Conservation (phyloP, 805 yeast genomes). For the Tetrapisispora nanseiensis region DNA sequence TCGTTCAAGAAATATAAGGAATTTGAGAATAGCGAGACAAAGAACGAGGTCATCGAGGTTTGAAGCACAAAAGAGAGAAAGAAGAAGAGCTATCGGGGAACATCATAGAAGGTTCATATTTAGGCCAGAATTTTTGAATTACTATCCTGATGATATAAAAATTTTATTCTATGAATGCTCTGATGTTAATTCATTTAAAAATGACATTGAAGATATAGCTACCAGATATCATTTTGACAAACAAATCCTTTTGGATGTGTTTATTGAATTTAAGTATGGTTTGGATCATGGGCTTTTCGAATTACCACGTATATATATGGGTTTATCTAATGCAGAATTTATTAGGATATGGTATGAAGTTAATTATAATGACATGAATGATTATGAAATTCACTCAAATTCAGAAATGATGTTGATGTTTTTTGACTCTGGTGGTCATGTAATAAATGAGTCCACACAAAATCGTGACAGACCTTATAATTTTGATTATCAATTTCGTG, state of each 20-base stretch:
- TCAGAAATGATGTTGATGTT: neutral
- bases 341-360: constrained; percentile 1
- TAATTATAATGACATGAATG: neutral
- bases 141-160: neutral
- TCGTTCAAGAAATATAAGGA: neutral
- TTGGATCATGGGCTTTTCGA: neutral
- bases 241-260: neutral
- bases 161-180: neutral
- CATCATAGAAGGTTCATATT: neutral
- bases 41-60: neutral
- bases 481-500: neutral
- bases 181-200: neutral
- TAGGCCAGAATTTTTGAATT: neutral
- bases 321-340: neutral
- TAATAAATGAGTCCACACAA: neutral
- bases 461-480: neutral
- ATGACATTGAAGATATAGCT: neutral
- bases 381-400: neutral
- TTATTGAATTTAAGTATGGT: neutral
- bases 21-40: neutral
- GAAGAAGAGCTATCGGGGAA: neutral
- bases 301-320: neutral
- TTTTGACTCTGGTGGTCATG: neutral
- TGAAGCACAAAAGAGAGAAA: constrained; percentile 1
- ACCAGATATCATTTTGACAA: neutral